Evolutionary conservation across 805 yeast genomes (phyloP).

Genomic region (Kuraishia floccosa): DNA sequence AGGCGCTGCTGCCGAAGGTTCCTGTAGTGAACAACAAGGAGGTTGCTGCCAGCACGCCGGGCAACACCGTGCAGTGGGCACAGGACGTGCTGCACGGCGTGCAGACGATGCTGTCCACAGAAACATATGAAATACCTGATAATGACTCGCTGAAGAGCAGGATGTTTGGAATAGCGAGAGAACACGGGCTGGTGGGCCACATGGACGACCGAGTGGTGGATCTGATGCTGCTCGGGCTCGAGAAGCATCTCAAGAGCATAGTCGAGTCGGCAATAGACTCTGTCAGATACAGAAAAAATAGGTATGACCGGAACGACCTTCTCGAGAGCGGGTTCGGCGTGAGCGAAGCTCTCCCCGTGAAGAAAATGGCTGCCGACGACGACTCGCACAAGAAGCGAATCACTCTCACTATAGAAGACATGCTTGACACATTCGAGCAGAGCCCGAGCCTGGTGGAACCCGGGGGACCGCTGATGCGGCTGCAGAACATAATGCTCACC

Average conservation of each 20-base stretch:
- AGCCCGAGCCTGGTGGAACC: constrained; percentile 63
- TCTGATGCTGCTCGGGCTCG: constrained; percentile 68
- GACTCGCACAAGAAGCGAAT: constrained; percentile 9
- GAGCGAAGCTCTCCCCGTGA: background rate
- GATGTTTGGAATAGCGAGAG: constrained; percentile 77
- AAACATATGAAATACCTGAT: constrained; percentile 77
- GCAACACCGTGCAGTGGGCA: constrained; percentile 69
- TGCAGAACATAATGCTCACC: constrained; percentile 35
- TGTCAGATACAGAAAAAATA: constrained; percentile 47
- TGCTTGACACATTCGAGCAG: constrained; percentile 50
- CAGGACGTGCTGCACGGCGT: constrained; percentile 85
- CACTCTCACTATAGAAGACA: constrained; percentile 53
- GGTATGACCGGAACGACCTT: constrained; percentile 25
- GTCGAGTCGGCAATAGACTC: constrained; percentile 68
- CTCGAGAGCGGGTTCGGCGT: constrained; percentile 1
- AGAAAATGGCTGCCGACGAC: background rate
- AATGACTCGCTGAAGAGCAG: constrained; percentile 52
- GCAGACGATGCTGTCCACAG: constrained; percentile 70
- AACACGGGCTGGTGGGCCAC: constrained; percentile 78
- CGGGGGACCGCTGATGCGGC: constrained; percentile 43
- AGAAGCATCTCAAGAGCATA: constrained; percentile 63
- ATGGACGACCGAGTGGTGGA: constrained; percentile 75
- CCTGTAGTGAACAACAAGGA: constrained; percentile 55
- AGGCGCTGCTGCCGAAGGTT: constrained; percentile 69
- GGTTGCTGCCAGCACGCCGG: constrained; percentile 19